Evolutionary conservation across 768 basidiomycete species (phyloP), one percentile per base, ranked within the genome.

Genomic region (Brasilioporus rufonigricans): DNA sequence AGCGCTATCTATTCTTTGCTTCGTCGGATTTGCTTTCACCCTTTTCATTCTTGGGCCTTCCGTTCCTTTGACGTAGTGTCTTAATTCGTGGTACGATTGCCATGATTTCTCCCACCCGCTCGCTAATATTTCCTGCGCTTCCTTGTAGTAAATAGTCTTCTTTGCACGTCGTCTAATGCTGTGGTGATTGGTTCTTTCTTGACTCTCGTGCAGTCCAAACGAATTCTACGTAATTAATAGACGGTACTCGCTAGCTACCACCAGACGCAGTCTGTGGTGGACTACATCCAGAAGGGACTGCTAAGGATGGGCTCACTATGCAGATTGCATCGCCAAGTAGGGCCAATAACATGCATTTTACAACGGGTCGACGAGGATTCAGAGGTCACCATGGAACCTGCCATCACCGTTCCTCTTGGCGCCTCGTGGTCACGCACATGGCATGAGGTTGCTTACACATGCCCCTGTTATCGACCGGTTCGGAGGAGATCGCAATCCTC

Each of bases 11-110:
- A 57, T 45, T 51, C n/a, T n/a, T 55, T 62, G 46, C 44, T 51
- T 57, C 35, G 5, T 48, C 3, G 44, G 39, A 26, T 55, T 32
- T 24, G 46, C 13, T 47, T 63, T 52, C 35, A 31, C n/a, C 11
- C 31, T 44, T 44, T 24, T 12, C 19, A 23, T 53, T 69, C 48
- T 64, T 56, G 50, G 55, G 50, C 46, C 52, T 51, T 23, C 48
- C 52, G 24, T 44, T 36, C 41, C 18, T 63, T 57, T 55, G n/a
- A n/a, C n/a, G n/a, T n/a, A 39, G 21, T 39, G 36, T 50, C 23
- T 41, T 23, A 43, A 50, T 55, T 46, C 31, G 44, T 53, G 59
- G 48, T 26, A 27, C 19, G 50, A 49, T 52, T 36, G 21, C 36
- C 33, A 18, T 27, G 44, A 12, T 32, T 26, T 31, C 44, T 48